Conservation (phyloP, 1,284 basidiomycete species). For the Cryptococcus neoformans region DNA sequence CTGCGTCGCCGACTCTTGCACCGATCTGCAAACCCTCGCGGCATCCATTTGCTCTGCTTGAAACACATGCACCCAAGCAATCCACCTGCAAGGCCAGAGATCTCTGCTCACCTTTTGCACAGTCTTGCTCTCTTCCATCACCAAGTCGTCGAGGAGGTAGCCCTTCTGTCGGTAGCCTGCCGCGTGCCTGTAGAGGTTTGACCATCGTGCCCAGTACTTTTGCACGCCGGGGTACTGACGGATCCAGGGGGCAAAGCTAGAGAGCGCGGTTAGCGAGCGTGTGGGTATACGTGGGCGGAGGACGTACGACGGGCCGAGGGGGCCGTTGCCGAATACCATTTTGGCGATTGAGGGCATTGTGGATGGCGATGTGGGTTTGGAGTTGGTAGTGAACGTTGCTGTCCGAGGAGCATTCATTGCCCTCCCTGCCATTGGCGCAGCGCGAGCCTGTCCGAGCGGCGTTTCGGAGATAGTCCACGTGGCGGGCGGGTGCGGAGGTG, state of each 20-base stretch:
- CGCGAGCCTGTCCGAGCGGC: no score
- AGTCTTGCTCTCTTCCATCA: constrained; percentile 79
- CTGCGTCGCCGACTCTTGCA: not conserved
- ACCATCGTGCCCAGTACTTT: constrained; percentile 66
- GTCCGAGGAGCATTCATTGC: no score
- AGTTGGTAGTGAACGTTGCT: no score
- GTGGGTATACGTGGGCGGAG: not conserved
- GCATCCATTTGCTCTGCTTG: no score
- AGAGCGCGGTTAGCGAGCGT: not conserved
- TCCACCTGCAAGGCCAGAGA: not conserved
- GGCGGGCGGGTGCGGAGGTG: no score
- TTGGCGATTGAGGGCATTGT: constrained; percentile 23
- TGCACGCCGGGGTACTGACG: constrained; percentile 57
- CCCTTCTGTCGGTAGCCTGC: constrained; percentile 86
- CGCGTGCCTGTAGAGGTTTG: constrained; percentile 77
- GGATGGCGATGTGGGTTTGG: not conserved
- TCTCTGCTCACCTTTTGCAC: constrained; percentile 70
- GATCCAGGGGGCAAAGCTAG: constrained; percentile 67
- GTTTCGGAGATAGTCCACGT: no score
- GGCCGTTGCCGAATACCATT: constrained; percentile 59
- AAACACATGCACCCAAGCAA: no score
- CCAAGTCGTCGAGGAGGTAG: constrained; percentile 91
- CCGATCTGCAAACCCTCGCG: not conserved
- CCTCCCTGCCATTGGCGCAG: no score
- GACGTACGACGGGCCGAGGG: constrained; percentile 64